phyloP scores from a whole-genome alignment of 164 flowering plant species.

The Aristolochia californica region DNA sequence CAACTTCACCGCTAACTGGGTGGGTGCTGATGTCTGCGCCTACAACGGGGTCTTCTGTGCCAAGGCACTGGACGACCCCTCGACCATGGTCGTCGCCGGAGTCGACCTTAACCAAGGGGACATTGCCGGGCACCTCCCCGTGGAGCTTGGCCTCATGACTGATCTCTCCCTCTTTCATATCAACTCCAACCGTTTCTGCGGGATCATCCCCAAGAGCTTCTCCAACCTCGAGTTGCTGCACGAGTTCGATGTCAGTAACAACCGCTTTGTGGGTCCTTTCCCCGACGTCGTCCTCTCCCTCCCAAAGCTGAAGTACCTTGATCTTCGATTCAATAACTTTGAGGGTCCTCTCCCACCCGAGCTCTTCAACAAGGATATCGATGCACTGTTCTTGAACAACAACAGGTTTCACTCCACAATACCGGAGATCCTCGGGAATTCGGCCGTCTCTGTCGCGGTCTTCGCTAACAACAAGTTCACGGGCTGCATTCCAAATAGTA shows the following conservation, averaged over 20 bases:
- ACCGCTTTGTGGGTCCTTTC: slow-evolving; percentile 45
- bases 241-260: slow-evolving; percentile 37
- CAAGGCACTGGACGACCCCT: slow-evolving; percentile 9
- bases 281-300: slow-evolving; percentile 31
- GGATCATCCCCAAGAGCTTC: slow-evolving; percentile 23
- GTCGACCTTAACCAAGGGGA: slow-evolving; percentile 19
- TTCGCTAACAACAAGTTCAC: slow-evolving; percentile 29
- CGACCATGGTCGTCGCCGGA: slow-evolving; percentile 17
- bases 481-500: slow-evolving; percentile 33
- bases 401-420: slow-evolving; percentile 30
- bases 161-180: slow-evolving; percentile 21
- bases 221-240: slow-evolving; percentile 9
- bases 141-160: slow-evolving; percentile 16
- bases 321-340: slow-evolving; percentile 41
- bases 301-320: slow-evolving; percentile 38
- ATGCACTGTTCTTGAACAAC: slow-evolving; percentile 39
- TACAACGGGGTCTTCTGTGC: slow-evolving; percentile 24
- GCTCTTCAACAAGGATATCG: slow-evolving; percentile 36
- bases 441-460: slow-evolving; percentile 29
- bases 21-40: slow-evolving; percentile 20
- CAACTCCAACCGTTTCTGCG: slow-evolving; percentile 31
- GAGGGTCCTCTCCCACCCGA: slow-evolving; percentile 33
- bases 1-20: slow-evolving; percentile 23
- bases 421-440: slow-evolving; percentile 31
- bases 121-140: slow-evolving; percentile 20